Conservation (phyloP, 805 yeast genomes). For the Vanderwaltozyma polyspora region DNA sequence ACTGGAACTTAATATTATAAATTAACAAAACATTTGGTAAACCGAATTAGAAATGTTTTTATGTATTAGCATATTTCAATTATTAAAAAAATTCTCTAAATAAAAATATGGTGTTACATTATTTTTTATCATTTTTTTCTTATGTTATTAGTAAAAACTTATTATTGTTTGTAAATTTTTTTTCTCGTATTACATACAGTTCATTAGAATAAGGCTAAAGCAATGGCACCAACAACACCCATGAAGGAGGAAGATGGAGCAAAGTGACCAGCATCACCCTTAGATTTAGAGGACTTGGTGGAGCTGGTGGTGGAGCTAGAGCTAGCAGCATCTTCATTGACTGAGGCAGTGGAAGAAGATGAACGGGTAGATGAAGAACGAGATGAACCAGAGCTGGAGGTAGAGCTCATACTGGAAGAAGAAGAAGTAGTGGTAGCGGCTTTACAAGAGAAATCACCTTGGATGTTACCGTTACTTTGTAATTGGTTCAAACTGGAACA, state of each 20-base stretch:
- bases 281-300: constrained; percentile 6
- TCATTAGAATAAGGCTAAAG: constrained; percentile 39
- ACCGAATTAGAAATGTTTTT: too few relatives aligned
- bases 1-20: too few relatives aligned
- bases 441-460: constrained; percentile 80
- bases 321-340: constrained; percentile 1
- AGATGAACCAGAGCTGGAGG: constrained; percentile 22
- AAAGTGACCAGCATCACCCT: constrained; percentile 8
- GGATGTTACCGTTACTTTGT: constrained; percentile 70
- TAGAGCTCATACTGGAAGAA: constrained; percentile 23
- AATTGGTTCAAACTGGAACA: constrained; percentile 66
- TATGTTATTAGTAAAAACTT: background rate
- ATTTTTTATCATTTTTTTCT: too few relatives aligned
- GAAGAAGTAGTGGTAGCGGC: constrained; percentile 47
- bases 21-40: too few relatives aligned
- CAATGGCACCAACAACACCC: constrained; percentile 40
- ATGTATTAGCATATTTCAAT: too few relatives aligned
- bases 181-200: background rate
- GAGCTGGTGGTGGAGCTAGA: constrained; percentile 4
- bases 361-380: constrained; percentile 18
- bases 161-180: background rate
- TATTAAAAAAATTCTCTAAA: too few relatives aligned
- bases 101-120: too few relatives aligned
- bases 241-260: constrained; percentile 33
- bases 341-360: constrained; percentile 32